These are phyloP conservation scores for Pseudogymnoascus sp. DNA, from an alignment of 2,329 filamentous ascomycete genomes.

Conservation along the genomic window DNA sequence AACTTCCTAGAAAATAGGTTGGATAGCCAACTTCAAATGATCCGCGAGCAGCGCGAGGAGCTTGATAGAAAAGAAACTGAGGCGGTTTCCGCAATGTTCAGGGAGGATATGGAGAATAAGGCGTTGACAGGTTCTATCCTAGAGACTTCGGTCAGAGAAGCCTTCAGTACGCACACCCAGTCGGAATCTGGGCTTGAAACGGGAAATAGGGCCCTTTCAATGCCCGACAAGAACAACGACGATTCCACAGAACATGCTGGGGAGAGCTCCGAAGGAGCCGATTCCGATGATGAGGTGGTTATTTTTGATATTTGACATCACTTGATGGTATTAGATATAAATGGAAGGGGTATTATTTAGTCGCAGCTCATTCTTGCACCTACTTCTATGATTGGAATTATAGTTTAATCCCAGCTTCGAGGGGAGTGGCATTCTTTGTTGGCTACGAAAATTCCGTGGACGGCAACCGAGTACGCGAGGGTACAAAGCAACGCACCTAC, in stretches of 20 bases:
- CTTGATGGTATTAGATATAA: not conserved
- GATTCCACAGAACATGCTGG: not conserved
- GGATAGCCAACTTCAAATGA: conserved; percentile 25
- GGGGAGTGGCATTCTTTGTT: no score
- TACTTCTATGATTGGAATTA: not conserved
- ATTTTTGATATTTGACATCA: not conserved
- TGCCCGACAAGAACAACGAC: not conserved
- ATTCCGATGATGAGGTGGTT: not conserved
- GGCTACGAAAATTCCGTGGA: no score
- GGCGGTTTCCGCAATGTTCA: conserved; percentile 24
- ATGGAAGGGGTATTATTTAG: not conserved
- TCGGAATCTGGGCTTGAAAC: not conserved
- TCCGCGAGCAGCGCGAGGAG: conserved; percentile 31
- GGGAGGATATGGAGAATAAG: conserved; percentile 27
- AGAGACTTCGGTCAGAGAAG: conserved; percentile 22
- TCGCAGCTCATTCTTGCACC: not conserved
- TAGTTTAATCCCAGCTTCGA: not conserved
- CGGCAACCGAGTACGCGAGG: no score
- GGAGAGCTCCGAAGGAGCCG: not conserved
- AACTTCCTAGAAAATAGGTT: conserved; percentile 28
- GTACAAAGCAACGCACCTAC: no score
- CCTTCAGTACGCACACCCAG: not conserved
- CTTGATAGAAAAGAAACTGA: conserved; percentile 31
- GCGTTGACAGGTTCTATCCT: conserved; percentile 27
- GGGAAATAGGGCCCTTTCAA: not conserved